These are phyloP conservation scores for Saturnispora sekii DNA, from an alignment of 805 yeast genomes.

Conservation along the genomic window DNA sequence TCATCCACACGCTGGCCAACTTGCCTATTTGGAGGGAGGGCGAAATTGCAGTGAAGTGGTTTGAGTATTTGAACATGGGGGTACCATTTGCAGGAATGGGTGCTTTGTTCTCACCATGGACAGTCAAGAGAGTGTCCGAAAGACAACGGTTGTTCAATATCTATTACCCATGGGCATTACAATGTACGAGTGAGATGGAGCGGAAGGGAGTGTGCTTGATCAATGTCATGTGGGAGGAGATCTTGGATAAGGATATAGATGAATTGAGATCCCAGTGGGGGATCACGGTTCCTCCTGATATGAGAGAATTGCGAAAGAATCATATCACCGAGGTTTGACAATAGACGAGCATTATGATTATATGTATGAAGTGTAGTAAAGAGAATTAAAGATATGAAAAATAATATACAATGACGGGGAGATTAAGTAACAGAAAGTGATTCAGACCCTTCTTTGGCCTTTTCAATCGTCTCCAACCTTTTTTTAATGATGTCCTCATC, in stretches of 20 bases:
- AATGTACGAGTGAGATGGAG: slow-evolving; percentile 44
- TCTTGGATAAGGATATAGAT: slow-evolving; percentile 60
- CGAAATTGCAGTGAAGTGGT: slow-evolving; percentile 87
- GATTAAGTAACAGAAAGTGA: background rate
- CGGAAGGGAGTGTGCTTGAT: slow-evolving; percentile 60
- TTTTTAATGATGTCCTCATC: slow-evolving; percentile 29
- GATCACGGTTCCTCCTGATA: slow-evolving; percentile 69
- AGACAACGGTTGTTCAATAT: slow-evolving; percentile 53
- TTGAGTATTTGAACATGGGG: slow-evolving; percentile 87
- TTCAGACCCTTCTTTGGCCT: slow-evolving; percentile 2
- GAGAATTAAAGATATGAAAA: background rate
- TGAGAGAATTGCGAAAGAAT: slow-evolving; percentile 50
- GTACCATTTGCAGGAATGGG: slow-evolving; percentile 95
- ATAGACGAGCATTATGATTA: background rate
- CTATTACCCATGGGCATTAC: slow-evolving; percentile 83
- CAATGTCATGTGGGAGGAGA: slow-evolving; percentile 87
- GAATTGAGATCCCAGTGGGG: slow-evolving; percentile 66
- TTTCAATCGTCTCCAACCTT: slow-evolving; percentile 14
- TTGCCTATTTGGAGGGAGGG: slow-evolving; percentile 90
- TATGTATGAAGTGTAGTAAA: background rate
- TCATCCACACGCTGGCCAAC: slow-evolving; percentile 87
- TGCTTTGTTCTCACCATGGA: slow-evolving; percentile 78
- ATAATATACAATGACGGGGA: background rate
- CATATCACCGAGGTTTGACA: background rate
- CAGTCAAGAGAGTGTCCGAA: slow-evolving; percentile 50